Evolutionary conservation across 1,284 basidiomycete genomes (phyloP), one percentile per base, ranked within the genome.

Genomic region (Ganoderma sinense): DNA sequence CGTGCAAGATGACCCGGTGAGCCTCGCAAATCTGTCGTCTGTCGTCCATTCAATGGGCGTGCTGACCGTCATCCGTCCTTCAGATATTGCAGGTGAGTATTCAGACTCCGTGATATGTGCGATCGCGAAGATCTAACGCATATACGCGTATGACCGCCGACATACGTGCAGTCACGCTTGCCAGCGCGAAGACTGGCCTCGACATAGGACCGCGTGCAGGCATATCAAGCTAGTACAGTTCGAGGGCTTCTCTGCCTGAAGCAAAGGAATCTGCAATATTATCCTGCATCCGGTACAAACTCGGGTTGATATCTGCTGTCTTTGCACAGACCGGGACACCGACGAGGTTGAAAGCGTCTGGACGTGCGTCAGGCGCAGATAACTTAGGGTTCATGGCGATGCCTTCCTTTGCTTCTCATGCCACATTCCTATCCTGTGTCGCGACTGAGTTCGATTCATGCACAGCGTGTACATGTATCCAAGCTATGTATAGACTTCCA

Each of bases 181-280:
- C 62, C 73, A 75, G 66, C 70, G 67, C 26, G 71, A 64, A 31
- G 74, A 74, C 41, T 75, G 72, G 75, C 56, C 51, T 13, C 64
- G 70, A 16, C 74, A 75, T 67, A 75, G 73, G 56, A n/a, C 43
- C 33, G 69, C 72, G 10, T 76, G 74, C 69, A 70, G 65, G 45
- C 53, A 45, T 58, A 68, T 68, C 59, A 45, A 53, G 45, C 64
- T 45, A 0, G 68, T 68, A 4, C 31, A 43, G 26, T 64, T 72
- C 39, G 69, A 68, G 7, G 68, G 58, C 20, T 67, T 67, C 56
- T 20, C 29, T 14, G 53, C 58, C 31, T 33, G 7, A 33, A 8
- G 40, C 40, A 4, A 41, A 13, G 40, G 16, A 4, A 7, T 41
- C 40, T 4, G 1, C 40, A 11, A 41, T 41, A 3, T 41, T 7